A percentile compares a stretch with the other conserved stretches of the same genome.
These are phyloP conservation scores for Malus sieversii DNA, from an alignment of 306 rosid genomes.

Conservation along the genomic window DNA sequence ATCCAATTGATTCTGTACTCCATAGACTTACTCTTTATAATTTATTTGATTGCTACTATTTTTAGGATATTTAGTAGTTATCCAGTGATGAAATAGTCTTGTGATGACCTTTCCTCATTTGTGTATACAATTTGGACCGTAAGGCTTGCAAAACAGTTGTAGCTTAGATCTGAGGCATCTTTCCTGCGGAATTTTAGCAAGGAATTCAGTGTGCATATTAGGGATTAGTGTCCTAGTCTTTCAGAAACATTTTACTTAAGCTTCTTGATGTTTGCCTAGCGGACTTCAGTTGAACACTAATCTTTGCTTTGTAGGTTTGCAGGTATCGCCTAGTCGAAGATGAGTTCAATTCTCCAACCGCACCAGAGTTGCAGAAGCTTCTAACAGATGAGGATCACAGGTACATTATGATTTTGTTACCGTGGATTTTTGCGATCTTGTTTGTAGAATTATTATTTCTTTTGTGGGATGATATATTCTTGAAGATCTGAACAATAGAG, in stretches of 20 bases:
- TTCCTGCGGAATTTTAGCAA: background rate
- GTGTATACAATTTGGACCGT: background rate
- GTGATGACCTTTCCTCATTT: too few relatives aligned
- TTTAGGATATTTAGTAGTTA: background rate
- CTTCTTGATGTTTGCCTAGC: constrained; percentile 5
- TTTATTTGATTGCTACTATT: too few relatives aligned
- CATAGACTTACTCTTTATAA: too few relatives aligned
- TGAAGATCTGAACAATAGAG: background rate
- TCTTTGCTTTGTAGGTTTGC: constrained; percentile 63
- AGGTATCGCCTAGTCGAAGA: constrained; percentile 73
- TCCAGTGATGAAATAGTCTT: background rate
- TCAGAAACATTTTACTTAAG: background rate
- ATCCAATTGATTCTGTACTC: too few relatives aligned
- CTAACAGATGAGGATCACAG: constrained; percentile 91
- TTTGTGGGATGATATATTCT: background rate
- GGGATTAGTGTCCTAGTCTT: background rate
- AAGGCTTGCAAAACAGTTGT: background rate
- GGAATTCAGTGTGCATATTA: background rate
- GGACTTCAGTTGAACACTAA: constrained; percentile 9
- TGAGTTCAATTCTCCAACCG: constrained; percentile 71
- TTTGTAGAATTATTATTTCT: background rate
- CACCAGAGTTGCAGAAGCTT: constrained; percentile 71
- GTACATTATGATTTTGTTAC: constrained; percentile 22
- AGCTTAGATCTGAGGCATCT: background rate
- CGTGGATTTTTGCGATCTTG: background rate